Percentiles rank a stretch among this genome's conserved stretches.
These are phyloP conservation scores for Kodamaea sagamina DNA, from an alignment of 805 yeast genomes.

Conservation along the genomic window DNA sequence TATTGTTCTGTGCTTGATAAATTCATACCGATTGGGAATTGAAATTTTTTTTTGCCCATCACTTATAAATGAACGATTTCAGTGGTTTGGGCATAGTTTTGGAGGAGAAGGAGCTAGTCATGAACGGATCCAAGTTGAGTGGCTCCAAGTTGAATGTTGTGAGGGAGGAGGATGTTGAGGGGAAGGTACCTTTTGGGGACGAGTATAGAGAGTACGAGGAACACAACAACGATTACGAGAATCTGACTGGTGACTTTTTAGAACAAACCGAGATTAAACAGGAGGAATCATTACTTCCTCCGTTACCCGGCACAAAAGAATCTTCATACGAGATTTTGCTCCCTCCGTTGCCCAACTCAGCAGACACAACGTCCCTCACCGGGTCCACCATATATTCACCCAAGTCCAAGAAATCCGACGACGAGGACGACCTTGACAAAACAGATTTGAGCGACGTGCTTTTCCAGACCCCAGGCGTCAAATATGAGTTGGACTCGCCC, in stretches of 20 bases:
- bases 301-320: too few species aligned
- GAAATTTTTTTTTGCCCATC: constrained; percentile 7
- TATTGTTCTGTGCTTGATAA: not conserved
- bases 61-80: constrained; percentile 16
- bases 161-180: not conserved
- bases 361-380: constrained; percentile 4
- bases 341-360: constrained; percentile 26
- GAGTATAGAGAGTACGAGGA: not conserved
- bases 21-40: constrained; percentile 9
- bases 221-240: too few species aligned
- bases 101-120: constrained; percentile 26
- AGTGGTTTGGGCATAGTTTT: constrained; percentile 36
- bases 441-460: constrained; percentile 13
- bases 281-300: too few species aligned
- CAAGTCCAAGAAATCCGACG: not conserved
- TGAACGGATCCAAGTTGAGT: not conserved
- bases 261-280: too few species aligned
- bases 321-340: constrained; percentile 23
- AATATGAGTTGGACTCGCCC: constrained; percentile 30
- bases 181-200: too few species aligned
- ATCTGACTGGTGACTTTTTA: too few species aligned
- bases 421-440: constrained; percentile 3
- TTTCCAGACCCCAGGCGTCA: constrained; percentile 16
- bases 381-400: constrained; percentile 1
- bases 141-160: not conserved